Evolutionary conservation across 768 basidiomycete species (phyloP).

Genomic region (Sporobolomyces roseus): DNA sequence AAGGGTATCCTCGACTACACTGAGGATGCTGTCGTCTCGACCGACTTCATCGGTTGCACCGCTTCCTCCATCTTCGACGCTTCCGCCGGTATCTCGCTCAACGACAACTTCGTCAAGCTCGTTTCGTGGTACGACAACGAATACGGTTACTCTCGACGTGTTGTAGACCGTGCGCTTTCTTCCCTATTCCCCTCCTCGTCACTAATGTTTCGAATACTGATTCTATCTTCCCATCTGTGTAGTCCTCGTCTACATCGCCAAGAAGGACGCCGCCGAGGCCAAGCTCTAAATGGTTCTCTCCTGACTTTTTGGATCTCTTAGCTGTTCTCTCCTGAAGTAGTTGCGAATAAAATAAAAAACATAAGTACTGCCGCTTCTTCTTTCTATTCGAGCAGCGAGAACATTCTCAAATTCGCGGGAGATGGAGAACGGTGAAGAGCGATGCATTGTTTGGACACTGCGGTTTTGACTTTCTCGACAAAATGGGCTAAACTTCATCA

Average conservation of each 20-base stretch:
- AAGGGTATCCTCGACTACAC: slow-evolving; percentile 82
- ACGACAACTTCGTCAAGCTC: slow-evolving; percentile 90
- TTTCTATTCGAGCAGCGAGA: too few species aligned
- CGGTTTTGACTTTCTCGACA: too few species aligned
- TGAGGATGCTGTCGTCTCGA: slow-evolving; percentile 86
- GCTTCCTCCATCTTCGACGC: slow-evolving; percentile 91
- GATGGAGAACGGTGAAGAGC: too few species aligned
- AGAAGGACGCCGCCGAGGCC: slow-evolving; percentile 14
- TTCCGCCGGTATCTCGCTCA: slow-evolving; percentile 84
- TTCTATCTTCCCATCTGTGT: slow-evolving; percentile 69
- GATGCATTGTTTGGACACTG: too few species aligned
- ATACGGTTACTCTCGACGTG: slow-evolving; percentile 47
- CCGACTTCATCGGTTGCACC: slow-evolving; percentile 78
- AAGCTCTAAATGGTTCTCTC: slow-evolving; percentile 11
- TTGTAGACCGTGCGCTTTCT: slow-evolving; percentile 72
- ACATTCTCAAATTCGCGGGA: too few species aligned
- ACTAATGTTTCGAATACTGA: slow-evolving; percentile 47
- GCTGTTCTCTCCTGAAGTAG: not conserved
- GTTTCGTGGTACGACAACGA: slow-evolving; percentile 63
- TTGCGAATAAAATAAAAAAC: not conserved
- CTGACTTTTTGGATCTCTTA: too few species aligned
- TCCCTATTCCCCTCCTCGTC: slow-evolving; percentile 51
- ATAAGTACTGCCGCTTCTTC: too few species aligned
- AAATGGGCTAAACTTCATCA: too few species aligned
- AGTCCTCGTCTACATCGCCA: slow-evolving; percentile 52